Evolutionary conservation across 257 asterid genomes (phyloP), one percentile per base, ranked within the genome.

Genomic region (Forsythia suspensa): DNA sequence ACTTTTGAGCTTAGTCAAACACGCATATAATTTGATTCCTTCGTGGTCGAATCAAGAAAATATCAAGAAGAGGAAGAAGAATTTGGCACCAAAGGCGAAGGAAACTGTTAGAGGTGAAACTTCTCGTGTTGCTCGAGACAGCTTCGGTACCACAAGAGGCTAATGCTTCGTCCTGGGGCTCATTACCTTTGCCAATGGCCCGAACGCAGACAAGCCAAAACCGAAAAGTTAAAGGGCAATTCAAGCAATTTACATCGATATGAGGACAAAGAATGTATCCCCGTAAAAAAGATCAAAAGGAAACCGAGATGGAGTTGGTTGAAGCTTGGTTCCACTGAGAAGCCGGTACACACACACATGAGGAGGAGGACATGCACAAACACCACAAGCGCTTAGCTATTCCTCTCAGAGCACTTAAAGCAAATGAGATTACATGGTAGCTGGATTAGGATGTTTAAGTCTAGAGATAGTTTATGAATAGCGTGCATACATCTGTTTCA

Each of bases 261-360:
- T 75, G 1, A 82, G 77, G 63, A 76, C 87, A 74, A 59, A 72
- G 41, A 91, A 92, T 44, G 75, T 66, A 12, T 11, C 83, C 29
- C 86, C 78, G 78, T n/a, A 63, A 90, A 89, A 90, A 95, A 95
- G 88, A 66, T 89, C 21, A 91, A 90, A 77, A 85, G 88, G 88
- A 92, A 90, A 85, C 81, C 85, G 88, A 84, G 52, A 8, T 71
- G 1, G 91, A 84, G 36, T 55, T 43, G 8, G 84, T 79, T 13
- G 94, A 86, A 81, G 72, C 90, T 61, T 87, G 70, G 76, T 20
- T 80, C 67, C 88, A 57, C 66, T 15, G 92, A 91, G 83, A 90
- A 87, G 34, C 34, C 34, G 81, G 43, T 37, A 68, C 76, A 37
- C 57, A n/a, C n/a, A n/a, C 77, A 21, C 86, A n/a, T n/a, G n/a